phyloP scores from a whole-genome alignment of 805 yeast genomes.

The Metschnikowia shivogae region DNA sequence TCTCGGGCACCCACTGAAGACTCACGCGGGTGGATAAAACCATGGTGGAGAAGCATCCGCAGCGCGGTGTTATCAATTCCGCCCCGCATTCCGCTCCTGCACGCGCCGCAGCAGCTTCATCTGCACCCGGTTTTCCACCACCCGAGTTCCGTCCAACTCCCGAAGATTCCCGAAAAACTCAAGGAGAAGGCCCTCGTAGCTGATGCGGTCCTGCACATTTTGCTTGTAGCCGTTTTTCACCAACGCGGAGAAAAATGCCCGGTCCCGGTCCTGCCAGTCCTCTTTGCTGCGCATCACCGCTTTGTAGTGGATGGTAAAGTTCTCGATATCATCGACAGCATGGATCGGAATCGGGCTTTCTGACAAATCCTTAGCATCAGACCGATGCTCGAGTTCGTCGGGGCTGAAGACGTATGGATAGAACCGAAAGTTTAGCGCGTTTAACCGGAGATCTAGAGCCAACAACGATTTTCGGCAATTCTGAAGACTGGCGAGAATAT shows the following conservation, averaged over 20 bases:
- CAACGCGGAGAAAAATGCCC: conserved; percentile 24
- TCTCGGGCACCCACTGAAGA: conserved; percentile 48
- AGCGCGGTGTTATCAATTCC: background rate
- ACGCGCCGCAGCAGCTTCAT: background rate
- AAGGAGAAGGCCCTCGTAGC: conserved; percentile 34
- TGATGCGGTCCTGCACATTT: conserved; percentile 22
- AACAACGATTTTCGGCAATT: conserved; percentile 30
- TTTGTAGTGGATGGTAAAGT: conserved; percentile 45
- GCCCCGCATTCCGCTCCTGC: conserved; percentile 2
- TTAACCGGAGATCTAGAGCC: conserved; percentile 46
- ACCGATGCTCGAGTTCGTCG: conserved; percentile 28
- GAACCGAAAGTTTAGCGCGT: conserved; percentile 43
- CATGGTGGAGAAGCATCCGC: conserved; percentile 10
- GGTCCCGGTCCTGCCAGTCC: conserved; percentile 41
- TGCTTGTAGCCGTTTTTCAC: conserved; percentile 16
- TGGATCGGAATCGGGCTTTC: conserved; percentile 40
- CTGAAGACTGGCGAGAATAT: conserved; percentile 28
- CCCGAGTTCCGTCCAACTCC: conserved; percentile 34
- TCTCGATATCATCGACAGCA: conserved; percentile 49
- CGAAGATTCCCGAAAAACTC: conserved; percentile 30
- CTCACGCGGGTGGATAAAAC: conserved; percentile 46
- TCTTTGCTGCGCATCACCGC: conserved; percentile 32
- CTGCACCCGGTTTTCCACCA: conserved; percentile 11
- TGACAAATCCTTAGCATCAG: conserved; percentile 4
- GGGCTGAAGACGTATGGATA: conserved; percentile 54